These are phyloP conservation scores for Aphanomyces euteiches DNA, from an alignment of 352 stramenopile species.

Conservation along the genomic window DNA sequence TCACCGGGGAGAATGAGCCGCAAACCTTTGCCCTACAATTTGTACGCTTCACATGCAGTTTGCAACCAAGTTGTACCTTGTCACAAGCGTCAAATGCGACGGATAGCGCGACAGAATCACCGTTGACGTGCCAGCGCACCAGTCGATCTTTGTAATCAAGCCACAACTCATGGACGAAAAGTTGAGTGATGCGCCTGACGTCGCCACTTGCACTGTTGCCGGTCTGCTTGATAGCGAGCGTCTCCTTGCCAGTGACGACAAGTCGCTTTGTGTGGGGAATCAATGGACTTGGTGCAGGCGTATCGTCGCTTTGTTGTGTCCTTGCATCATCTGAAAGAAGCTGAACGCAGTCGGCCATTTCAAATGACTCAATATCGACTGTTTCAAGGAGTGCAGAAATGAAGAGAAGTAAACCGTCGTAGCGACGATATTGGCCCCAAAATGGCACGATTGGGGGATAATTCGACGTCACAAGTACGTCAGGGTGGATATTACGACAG, in stretches of 20 bases:
- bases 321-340: constrained; percentile 49
- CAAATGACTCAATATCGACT: constrained; percentile 69
- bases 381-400: constrained; percentile 79
- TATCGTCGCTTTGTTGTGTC: constrained; percentile 41
- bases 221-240: constrained; percentile 60
- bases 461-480: constrained; percentile 76
- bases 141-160: constrained; percentile 79
- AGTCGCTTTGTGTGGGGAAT: constrained; percentile 50
- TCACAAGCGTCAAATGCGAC: constrained; percentile 65
- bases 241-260: constrained; percentile 80
- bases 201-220: background rate
- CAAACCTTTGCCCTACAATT: constrained; percentile 60
- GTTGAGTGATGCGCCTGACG: constrained; percentile 58
- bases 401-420: constrained; percentile 73
- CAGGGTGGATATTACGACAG: constrained; percentile 74
- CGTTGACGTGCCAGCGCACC: constrained; percentile 81
- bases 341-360: constrained; percentile 67
- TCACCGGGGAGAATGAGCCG: constrained; percentile 73
- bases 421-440: constrained; percentile 79
- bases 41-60: too few species aligned
- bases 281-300: constrained; percentile 35
- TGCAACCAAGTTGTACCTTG: background rate
- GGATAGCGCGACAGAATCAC: constrained; percentile 70
- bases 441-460: constrained; percentile 83
- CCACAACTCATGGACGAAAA: constrained; percentile 84